Evolutionary conservation across 1,139 yeast species (phyloP).

Genomic region (Geotrichum fermentans): DNA sequence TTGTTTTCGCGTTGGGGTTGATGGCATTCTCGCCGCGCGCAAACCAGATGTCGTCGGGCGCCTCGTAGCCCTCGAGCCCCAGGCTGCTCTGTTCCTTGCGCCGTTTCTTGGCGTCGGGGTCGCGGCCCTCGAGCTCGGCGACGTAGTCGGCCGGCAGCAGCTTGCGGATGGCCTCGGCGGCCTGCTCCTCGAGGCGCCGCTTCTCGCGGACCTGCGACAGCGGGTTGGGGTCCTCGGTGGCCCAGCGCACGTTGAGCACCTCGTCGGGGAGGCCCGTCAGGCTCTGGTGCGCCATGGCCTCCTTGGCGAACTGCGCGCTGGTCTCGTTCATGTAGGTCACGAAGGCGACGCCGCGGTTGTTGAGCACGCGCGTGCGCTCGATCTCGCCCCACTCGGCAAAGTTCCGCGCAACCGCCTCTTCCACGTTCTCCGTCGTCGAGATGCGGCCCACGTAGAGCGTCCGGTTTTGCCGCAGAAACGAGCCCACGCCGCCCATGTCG

Average conservation of each 20-base stretch:
- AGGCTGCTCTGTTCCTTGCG: constrained; percentile 18
- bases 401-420: constrained; percentile 44
- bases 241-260: constrained; percentile 75
- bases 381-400: constrained; percentile 77
- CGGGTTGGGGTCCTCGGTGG: constrained; percentile 82
- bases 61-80: constrained; percentile 28
- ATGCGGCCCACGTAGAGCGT: constrained; percentile 79
- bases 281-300: constrained; percentile 83
- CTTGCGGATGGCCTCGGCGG: constrained; percentile 39
- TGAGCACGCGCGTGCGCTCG: constrained; percentile 57
- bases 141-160: constrained; percentile 34
- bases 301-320: constrained; percentile 90
- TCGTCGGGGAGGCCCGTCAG: constrained; percentile 48
- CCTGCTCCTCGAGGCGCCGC: constrained; percentile 39
- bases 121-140: constrained; percentile 30
- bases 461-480: constrained; percentile 62
- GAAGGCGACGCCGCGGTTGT: constrained; percentile 69
- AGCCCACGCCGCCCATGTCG: constrained; percentile 93
- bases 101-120: constrained; percentile 21
- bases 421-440: constrained; percentile 35
- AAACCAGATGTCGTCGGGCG: constrained; percentile 28
- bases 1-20: constrained; percentile 14
- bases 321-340: constrained; percentile 62
- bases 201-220: constrained; percentile 51
- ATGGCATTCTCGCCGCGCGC: constrained; percentile 21